Evolutionary conservation across 2,329 filamentous ascomycete species (phyloP).

Genomic region (Ophiostoma quercus): DNA sequence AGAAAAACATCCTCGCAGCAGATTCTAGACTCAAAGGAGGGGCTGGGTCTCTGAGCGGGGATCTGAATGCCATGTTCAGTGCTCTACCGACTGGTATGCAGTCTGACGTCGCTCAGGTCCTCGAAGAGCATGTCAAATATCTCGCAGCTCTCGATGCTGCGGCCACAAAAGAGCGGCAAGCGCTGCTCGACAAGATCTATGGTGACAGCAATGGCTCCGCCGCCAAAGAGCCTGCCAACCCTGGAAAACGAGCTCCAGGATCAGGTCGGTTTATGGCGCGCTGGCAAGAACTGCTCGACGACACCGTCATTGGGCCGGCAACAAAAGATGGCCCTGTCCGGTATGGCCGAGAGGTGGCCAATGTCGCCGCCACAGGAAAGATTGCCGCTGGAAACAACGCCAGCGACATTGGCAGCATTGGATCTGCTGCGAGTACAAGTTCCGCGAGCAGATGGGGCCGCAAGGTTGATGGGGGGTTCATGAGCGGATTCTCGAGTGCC

Average conservation of each 20-base stretch:
- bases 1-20: background rate
- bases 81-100: constrained; percentile 46
- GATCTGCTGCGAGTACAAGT: background rate
- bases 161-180: constrained; percentile 52
- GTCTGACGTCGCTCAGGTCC: constrained; percentile 42
- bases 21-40: constrained; percentile 34
- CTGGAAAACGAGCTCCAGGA: constrained; percentile 39
- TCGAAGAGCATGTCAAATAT: constrained; percentile 59
- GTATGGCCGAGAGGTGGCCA: constrained; percentile 47
- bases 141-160: constrained; percentile 50
- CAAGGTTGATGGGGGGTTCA: constrained; percentile 16
- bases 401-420: background rate
- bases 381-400: constrained; percentile 27
- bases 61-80: constrained; percentile 41
- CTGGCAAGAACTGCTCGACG: constrained; percentile 67
- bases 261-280: constrained; percentile 67
- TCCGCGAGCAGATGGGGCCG: background rate
- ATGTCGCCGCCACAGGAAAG: constrained; percentile 32
- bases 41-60: constrained; percentile 36
- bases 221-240: background rate
- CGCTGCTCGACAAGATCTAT: constrained; percentile 45
- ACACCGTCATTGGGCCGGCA: constrained; percentile 57
- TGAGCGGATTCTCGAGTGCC: constrained; percentile 18
- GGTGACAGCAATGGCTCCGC: constrained; percentile 2
- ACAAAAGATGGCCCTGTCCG: constrained; percentile 49